A percentile compares a stretch with the other conserved stretches of the same genome.
Evolutionary conservation across 306 rosid species (phyloP).

Genomic region (Quillaja saponaria): DNA sequence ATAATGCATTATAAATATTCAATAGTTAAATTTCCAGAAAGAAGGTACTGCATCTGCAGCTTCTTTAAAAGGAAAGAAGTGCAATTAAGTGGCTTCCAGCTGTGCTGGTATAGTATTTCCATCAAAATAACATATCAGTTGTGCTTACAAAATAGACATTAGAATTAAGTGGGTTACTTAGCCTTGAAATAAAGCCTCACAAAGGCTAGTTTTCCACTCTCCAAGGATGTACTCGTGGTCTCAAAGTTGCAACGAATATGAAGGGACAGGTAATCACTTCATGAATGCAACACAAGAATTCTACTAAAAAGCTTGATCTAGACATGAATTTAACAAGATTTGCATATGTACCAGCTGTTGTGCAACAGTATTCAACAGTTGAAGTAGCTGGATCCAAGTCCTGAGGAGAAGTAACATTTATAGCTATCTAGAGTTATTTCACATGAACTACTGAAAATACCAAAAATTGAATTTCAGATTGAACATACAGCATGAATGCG

Average conservation of each 20-base stretch:
- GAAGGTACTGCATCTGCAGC: too few species aligned
- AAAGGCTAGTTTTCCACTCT: slow-evolving; percentile 19
- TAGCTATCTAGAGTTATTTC: too few species aligned
- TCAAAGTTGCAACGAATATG: slow-evolving; percentile 14
- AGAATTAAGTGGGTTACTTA: slow-evolving; percentile 1
- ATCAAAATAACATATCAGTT: too few species aligned
- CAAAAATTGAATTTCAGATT: slow-evolving; percentile 16
- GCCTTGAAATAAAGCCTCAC: background rate
- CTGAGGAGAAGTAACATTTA: slow-evolving; percentile 31
- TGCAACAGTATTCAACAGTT: slow-evolving; percentile 69
- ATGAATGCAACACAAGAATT: slow-evolving; percentile 9
- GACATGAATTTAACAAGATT: slow-evolving; percentile 32
- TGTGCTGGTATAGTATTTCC: too few species aligned
- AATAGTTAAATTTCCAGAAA: background rate
- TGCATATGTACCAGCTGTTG: slow-evolving; percentile 77
- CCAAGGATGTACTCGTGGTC: background rate
- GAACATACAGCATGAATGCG: slow-evolving; percentile 81
- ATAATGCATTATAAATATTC: background rate
- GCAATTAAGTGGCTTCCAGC: too few species aligned
- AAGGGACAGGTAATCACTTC: slow-evolving; percentile 2
- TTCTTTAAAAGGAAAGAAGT: too few species aligned
- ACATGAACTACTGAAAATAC: slow-evolving; percentile 6
- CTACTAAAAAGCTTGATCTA: slow-evolving; percentile 19
- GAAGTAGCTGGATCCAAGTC: slow-evolving; percentile 82
- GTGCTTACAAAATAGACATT: too few species aligned